Evolutionary conservation across 1,139 yeast genomes (phyloP).

Genomic region (Entelexis sorbosivorans): DNA sequence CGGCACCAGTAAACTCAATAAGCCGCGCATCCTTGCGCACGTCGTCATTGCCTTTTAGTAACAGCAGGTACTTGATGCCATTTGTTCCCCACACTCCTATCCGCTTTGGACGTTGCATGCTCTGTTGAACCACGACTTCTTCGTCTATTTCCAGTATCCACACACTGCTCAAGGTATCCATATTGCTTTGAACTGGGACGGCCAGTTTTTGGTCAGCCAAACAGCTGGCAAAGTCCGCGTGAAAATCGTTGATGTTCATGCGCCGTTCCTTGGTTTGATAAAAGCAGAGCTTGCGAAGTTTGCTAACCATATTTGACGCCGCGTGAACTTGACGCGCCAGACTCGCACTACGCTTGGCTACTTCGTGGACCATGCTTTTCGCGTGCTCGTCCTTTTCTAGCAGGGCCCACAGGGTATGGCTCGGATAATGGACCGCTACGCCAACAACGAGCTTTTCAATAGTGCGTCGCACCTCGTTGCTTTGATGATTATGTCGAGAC

Average conservation of each 20-base stretch:
- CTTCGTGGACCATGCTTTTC: slow-evolving; percentile 26
- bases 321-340: slow-evolving; percentile 17
- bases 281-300: slow-evolving; percentile 16
- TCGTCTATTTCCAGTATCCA: slow-evolving; percentile 40
- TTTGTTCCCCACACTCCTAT: slow-evolving; percentile 69
- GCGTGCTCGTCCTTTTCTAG: slow-evolving; percentile 58
- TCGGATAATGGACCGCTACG: slow-evolving; percentile 58
- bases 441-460: slow-evolving; percentile 47
- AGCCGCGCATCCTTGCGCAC: slow-evolving; percentile 90
- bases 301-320: slow-evolving; percentile 12
- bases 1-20: slow-evolving; percentile 82
- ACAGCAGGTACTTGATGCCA: slow-evolving; percentile 55
- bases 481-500: slow-evolving; percentile 63
- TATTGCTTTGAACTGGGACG: slow-evolving; percentile 67
- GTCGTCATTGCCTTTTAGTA: slow-evolving; percentile 83
- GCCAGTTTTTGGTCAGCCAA: slow-evolving; percentile 37
- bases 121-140: slow-evolving; percentile 55
- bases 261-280: slow-evolving; percentile 3
- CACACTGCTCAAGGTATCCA: slow-evolving; percentile 31
- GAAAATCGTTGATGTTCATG: slow-evolving; percentile 10
- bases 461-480: slow-evolving; percentile 45
- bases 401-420: slow-evolving; percentile 76
- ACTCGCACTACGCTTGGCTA: slow-evolving; percentile 2
- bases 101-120: slow-evolving; percentile 80
- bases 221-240: slow-evolving; percentile 14